Evolutionary conservation across 176 grass and related monocot genomes (phyloP), one percentile per base, ranked within the genome.

Genomic region (Guadua angustifolia): DNA sequence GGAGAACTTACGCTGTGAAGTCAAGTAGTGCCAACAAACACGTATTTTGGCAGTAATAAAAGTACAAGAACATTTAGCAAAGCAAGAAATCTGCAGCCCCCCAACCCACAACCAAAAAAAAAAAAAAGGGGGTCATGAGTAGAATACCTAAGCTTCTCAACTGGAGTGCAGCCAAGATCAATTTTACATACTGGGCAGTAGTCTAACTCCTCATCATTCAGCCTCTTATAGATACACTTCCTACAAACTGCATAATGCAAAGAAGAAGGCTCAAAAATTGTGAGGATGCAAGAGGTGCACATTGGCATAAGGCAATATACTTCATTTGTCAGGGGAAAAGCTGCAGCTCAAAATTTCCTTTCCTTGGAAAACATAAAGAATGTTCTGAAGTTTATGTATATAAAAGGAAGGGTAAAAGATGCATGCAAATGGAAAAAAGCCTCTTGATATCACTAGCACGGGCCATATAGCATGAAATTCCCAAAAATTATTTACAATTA

Each of bases 101-200:
- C 51, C 52, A 1, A 7, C 1, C 6, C 39, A 5, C 38, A 39
- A 4, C 38, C 5, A 5, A 39, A 33, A 68, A 45, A 62, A 50
- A 60, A 26, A 36, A 85, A n/a, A n/a, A n/a, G n/a, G n/a, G 69
- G 78, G 64, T 77, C 14, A 78, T 4, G 0, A 73, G 73, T 75
- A 83, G 56, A 90, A 82, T 88, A 97, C 94, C 91, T 97, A 69
- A 97, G 88, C 74, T 97, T 97, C 47, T 97, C 94, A 24, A 66
- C 7, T 49, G 94, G 89, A 44, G 87, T 17, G 12, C 82, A 89
- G 53, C 94, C 94, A 22, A 97, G 87, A 88, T 92, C 87, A 86
- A 90, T 91, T 74, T 86, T 84, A 75, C 94, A 97, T 79, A 88
- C 84, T 78, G 94, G 94, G 62, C 94, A 97, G 55, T 67, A 78